These are phyloP conservation scores for Batrachochytrium dendrobatidis DNA, from an alignment of 371 early-diverging fungal genomes.

Conservation along the genomic window DNA sequence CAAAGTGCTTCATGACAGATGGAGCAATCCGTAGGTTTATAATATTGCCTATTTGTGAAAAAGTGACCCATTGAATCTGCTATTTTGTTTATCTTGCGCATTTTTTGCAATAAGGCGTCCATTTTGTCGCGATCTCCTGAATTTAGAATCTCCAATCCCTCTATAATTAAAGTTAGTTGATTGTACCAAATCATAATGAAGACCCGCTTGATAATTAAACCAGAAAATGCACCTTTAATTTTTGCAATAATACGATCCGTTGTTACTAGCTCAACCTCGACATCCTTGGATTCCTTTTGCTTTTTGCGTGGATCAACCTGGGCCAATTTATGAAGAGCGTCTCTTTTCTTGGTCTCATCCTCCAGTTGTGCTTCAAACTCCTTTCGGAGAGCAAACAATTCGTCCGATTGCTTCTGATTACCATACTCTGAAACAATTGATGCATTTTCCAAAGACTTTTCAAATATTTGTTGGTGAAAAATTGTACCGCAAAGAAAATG, in stretches of 20 bases:
- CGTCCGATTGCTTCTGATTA: slow-evolving; percentile 8
- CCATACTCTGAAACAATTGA: neutral
- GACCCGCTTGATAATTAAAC: neutral
- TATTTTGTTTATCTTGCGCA: slow-evolving; percentile 11
- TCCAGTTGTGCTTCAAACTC: slow-evolving; percentile 29
- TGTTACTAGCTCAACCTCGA: slow-evolving; percentile 9
- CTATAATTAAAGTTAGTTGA: slow-evolving; percentile 9
- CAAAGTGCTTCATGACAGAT: slow-evolving; percentile 41
- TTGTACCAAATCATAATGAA: neutral
- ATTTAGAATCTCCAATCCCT: slow-evolving; percentile 17
- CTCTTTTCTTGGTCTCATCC: slow-evolving; percentile 29
- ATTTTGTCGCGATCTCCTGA: slow-evolving; percentile 17
- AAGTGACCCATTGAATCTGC: slow-evolving; percentile 26
- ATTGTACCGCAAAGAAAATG: neutral
- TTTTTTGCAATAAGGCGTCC: slow-evolving; percentile 10
- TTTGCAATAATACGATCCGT: slow-evolving; percentile 9
- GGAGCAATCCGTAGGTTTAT: slow-evolving; percentile 40
- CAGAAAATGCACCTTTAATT: slow-evolving; percentile 10
- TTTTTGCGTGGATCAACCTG: slow-evolving; percentile 1
- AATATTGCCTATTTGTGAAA: slow-evolving; percentile 31
- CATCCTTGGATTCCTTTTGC: slow-evolving; percentile 1
- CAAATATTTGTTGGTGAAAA: neutral
- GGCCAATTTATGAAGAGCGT: slow-evolving; percentile 16
- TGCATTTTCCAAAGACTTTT: neutral
- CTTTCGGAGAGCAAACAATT: slow-evolving; percentile 17